These are phyloP conservation scores for Penicillium coprophilum DNA, from an alignment of 495 filamentous ascomycete genomes.

Conservation along the genomic window DNA sequence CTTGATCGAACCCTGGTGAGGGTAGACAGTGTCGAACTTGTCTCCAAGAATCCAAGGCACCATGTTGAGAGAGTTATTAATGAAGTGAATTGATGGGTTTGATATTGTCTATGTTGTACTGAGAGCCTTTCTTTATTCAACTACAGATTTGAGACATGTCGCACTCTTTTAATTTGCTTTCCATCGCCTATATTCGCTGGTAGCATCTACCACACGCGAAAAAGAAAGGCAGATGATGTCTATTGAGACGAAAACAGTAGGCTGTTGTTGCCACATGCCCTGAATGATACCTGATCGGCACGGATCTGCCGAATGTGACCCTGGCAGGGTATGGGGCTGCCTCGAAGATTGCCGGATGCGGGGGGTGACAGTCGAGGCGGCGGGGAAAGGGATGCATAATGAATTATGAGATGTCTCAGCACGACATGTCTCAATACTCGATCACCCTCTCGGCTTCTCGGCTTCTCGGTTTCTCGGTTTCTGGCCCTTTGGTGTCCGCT, in stretches of 20 bases:
- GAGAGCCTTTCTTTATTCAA: not conserved
- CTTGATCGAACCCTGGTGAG: slow-evolving; percentile 70
- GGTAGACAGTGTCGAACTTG: slow-evolving; percentile 39
- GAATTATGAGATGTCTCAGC: not conserved
- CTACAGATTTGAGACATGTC: not conserved
- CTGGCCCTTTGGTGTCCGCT: not conserved
- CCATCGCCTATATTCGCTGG: not conserved
- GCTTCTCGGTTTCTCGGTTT: not conserved
- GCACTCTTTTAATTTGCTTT: slow-evolving; percentile 1
- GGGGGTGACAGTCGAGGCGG: not conserved
- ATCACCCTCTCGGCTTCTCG: not conserved
- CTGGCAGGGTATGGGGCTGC: not conserved
- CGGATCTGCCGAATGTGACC: not conserved
- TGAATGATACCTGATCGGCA: not conserved
- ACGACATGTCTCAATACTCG: no score
- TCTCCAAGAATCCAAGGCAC: slow-evolving; percentile 40
- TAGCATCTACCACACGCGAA: slow-evolving; percentile 5
- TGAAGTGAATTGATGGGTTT: not conserved
- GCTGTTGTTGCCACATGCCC: not conserved
- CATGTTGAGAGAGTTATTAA: slow-evolving; percentile 20
- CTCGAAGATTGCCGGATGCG: slow-evolving; percentile 13
- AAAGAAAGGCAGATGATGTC: slow-evolving; percentile 4
- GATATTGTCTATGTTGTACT: not conserved
- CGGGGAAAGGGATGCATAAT: not conserved
- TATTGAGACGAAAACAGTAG: slow-evolving; percentile 20